These are phyloP conservation scores for Penicillium argentinense DNA, from an alignment of 495 filamentous ascomycete genomes.

Conservation along the genomic window DNA sequence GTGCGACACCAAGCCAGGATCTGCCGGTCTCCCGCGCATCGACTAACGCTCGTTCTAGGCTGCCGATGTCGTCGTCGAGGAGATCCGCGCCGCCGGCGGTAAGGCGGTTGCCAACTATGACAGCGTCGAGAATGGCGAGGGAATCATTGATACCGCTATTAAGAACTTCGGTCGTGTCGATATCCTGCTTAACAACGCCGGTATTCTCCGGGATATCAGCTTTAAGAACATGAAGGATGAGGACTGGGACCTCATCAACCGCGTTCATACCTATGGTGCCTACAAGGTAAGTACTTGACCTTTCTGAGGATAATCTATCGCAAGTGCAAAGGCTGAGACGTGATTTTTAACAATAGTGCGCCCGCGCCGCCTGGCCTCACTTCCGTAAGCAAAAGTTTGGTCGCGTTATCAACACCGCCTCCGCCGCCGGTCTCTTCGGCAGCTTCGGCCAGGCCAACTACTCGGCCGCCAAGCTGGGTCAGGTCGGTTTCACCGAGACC, in stretches of 20 bases:
- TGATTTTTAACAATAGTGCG: slow-evolving; percentile 55
- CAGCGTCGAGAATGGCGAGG: slow-evolving; percentile 91
- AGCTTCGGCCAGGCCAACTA: slow-evolving; percentile 97
- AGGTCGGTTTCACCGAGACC: slow-evolving; percentile 98
- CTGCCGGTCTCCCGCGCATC: not conserved
- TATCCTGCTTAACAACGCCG: slow-evolving; percentile 95
- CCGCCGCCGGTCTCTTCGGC: slow-evolving; percentile 92
- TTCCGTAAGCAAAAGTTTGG: slow-evolving; percentile 99
- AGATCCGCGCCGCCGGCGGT: slow-evolving; percentile 89
- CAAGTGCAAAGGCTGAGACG: slow-evolving; percentile 3
- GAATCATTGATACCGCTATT: slow-evolving; percentile 95
- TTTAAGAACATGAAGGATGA: slow-evolving; percentile 99
- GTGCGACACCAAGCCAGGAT: no score
- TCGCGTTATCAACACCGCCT: slow-evolving; percentile 92
- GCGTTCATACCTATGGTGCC: slow-evolving; percentile 90
- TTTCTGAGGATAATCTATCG: not conserved
- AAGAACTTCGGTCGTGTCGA: slow-evolving; percentile 90
- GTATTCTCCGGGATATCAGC: slow-evolving; percentile 92
- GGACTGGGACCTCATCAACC: slow-evolving; percentile 95
- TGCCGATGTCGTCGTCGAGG: slow-evolving; percentile 92
- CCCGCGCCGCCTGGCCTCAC: slow-evolving; percentile 94
- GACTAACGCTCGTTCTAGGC: slow-evolving; percentile 56
- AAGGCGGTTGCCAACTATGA: slow-evolving; percentile 99
- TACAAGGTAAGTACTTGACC: slow-evolving; percentile 66
- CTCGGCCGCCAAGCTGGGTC: slow-evolving; percentile 92